Percentiles rank a stretch among this genome's conserved stretches.
phyloP scores from a whole-genome alignment of 2,329 filamentous ascomycete species.

The Elsinoe australis region DNA sequence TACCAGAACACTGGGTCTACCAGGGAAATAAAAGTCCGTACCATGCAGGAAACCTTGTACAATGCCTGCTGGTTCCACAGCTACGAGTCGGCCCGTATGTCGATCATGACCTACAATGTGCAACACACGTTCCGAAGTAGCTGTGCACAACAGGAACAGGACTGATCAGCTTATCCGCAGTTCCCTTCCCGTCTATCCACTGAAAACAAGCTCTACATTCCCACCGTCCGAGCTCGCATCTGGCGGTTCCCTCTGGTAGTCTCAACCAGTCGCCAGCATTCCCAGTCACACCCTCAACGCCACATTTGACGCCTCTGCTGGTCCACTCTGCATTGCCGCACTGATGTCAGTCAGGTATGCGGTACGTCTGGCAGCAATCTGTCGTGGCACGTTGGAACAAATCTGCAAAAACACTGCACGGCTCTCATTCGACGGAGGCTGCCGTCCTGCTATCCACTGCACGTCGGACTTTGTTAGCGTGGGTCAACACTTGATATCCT shows the following conservation, averaged over 20 bases:
- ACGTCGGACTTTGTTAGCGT: background rate
- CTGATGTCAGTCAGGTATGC: background rate
- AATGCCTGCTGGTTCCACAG: background rate
- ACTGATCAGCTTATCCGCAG: background rate
- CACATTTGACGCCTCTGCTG: background rate
- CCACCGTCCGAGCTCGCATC: background rate
- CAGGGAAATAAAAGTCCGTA: too few relatives aligned
- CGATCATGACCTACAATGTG: slow-evolving; percentile 10
- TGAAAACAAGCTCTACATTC: slow-evolving; percentile 6
- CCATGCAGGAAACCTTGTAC: too few relatives aligned
- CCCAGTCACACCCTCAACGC: slow-evolving; percentile 11
- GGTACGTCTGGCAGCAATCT: background rate
- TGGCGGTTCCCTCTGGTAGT: background rate
- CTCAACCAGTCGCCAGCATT: slow-evolving; percentile 14
- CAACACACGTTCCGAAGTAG: slow-evolving; percentile 11
- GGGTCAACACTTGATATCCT: background rate
- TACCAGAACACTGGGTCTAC: too few relatives aligned
- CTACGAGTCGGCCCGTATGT: slow-evolving; percentile 10
- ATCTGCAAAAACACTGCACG: slow-evolving; percentile 5
- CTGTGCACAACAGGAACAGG: slow-evolving; percentile 7
- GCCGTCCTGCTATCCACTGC: background rate
- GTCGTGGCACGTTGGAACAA: background rate
- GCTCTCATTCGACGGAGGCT: background rate
- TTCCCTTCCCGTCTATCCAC: slow-evolving; percentile 1
- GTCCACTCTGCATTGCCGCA: background rate